A percentile compares a stretch with the other conserved stretches of the same genome.
phyloP scores from a whole-genome alignment of 2,329 filamentous ascomycete species.

The Fusarium brachygibbosum region DNA sequence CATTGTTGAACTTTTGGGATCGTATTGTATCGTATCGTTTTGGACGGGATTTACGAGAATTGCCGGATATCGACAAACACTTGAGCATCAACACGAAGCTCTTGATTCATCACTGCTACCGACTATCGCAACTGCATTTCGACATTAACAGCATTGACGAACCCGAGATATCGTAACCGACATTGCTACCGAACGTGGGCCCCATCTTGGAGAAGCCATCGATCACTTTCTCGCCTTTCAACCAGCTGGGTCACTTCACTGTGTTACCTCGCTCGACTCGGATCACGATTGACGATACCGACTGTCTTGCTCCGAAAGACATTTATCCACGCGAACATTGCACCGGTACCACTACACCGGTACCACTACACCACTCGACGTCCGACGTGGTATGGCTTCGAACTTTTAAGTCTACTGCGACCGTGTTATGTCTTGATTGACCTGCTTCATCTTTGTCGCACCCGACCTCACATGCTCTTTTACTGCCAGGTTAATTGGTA shows the following conservation, averaged over 20 bases:
- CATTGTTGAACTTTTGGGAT: constrained; percentile 28
- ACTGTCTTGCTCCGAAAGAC: constrained; percentile 33
- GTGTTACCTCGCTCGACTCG: constrained; percentile 43
- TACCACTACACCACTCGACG: constrained; percentile 32
- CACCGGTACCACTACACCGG: constrained; percentile 33
- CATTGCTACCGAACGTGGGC: constrained; percentile 12
- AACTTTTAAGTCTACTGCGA: constrained; percentile 33
- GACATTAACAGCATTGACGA: constrained; percentile 16
- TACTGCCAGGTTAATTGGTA: constrained; percentile 32
- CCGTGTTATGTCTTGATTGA: constrained; percentile 47
- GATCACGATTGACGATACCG: constrained; percentile 37
- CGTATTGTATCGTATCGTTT: constrained; percentile 29
- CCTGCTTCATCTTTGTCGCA: constrained; percentile 40
- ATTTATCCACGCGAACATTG: constrained; percentile 18
- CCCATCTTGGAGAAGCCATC: constrained; percentile 6
- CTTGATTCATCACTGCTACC: constrained; percentile 23
- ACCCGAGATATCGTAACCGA: constrained; percentile 14
- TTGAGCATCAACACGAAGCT: constrained; percentile 22
- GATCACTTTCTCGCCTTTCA: constrained; percentile 13
- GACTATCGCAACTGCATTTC: constrained; percentile 3
- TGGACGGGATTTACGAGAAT: constrained; percentile 20
- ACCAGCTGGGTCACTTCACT: constrained; percentile 27
- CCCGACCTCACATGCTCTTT: constrained; percentile 36
- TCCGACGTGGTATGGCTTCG: constrained; percentile 47
- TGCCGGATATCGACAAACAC: constrained; percentile 27